Evolutionary conservation across 768 basidiomycete species (phyloP).

Genomic region (Rhizopogon vesiculosus): DNA sequence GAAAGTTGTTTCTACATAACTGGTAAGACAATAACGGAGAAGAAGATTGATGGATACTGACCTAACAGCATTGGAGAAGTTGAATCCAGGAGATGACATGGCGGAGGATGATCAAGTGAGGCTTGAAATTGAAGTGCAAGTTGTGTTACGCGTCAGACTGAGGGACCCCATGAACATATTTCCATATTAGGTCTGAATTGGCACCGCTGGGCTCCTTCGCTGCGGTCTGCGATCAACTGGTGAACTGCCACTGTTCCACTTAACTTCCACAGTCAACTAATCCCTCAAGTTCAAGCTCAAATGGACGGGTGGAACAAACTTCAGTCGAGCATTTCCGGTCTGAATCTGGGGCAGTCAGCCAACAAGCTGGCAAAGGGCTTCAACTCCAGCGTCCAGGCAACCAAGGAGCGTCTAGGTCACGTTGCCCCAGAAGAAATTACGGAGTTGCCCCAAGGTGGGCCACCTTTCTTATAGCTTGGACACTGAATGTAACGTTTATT

Average conservation of each 20-base stretch:
- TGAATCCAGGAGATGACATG: conserved; percentile 50
- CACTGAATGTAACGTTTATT: not conserved
- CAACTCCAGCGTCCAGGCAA: conserved; percentile 80
- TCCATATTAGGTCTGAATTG: conserved; percentile 5
- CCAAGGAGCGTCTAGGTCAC: conserved; percentile 85
- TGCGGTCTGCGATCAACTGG: not conserved
- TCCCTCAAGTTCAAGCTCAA: not conserved
- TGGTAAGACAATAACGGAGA: not conserved
- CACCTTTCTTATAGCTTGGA: not conserved
- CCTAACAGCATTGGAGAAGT: conserved; percentile 76
- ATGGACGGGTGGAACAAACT: conserved; percentile 66
- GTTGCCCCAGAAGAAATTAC: conserved; percentile 91
- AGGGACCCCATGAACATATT: conserved; percentile 16
- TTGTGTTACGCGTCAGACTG: conserved; percentile 26
- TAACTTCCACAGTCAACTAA: not conserved
- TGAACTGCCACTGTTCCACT: too few species aligned
- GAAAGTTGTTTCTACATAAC: conserved; percentile 59
- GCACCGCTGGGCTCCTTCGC: conserved; percentile 4
- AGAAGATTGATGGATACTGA: conserved; percentile 21
- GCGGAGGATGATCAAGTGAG: conserved; percentile 1
- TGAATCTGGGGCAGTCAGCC: conserved; percentile 75
- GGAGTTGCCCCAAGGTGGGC: conserved; percentile 82
- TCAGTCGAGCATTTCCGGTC: conserved; percentile 50
- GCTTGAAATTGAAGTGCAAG: not conserved
- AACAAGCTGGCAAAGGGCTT: conserved; percentile 76